These are phyloP conservation scores for Lasiodiplodia hormozganensis DNA, from an alignment of 2,329 filamentous ascomycete genomes.

Conservation along the genomic window DNA sequence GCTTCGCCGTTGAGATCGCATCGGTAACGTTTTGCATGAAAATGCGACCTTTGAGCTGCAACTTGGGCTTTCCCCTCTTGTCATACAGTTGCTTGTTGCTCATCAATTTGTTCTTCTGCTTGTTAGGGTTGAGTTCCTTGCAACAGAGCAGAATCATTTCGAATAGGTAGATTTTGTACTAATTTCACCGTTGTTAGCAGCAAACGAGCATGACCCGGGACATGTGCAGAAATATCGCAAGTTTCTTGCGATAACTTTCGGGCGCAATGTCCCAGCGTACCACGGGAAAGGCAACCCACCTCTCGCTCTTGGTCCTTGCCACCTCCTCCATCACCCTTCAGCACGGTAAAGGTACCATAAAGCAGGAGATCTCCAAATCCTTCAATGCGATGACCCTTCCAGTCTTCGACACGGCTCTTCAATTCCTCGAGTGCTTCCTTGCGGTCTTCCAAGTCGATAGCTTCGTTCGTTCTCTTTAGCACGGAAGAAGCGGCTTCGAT, in stretches of 20 bases:
- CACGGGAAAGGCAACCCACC: conserved; percentile 58
- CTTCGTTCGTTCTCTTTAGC: conserved; percentile 84
- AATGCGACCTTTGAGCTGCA: conserved; percentile 95
- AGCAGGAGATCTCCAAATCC: conserved; percentile 89
- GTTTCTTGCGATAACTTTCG: conserved; percentile 27
- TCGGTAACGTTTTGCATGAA: conserved; percentile 99
- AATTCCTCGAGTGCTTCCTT: conserved; percentile 85
- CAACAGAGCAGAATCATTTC: conserved; percentile 94
- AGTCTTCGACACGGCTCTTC: conserved; percentile 85
- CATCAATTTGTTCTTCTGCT: conserved; percentile 72
- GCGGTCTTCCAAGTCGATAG: conserved; percentile 86
- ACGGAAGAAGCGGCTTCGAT: conserved; percentile 84
- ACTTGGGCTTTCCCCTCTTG: conserved; percentile 74
- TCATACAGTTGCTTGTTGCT: conserved; percentile 76
- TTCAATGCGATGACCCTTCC: conserved; percentile 91
- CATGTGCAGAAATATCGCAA: conserved; percentile 13
- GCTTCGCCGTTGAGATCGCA: conserved; percentile 84
- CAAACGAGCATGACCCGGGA: not conserved
- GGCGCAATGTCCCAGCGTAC: conserved; percentile 17
- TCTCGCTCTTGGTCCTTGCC: conserved; percentile 87
- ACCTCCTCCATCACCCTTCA: conserved; percentile 79
- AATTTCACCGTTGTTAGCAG: conserved; percentile 27
- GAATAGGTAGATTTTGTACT: conserved; percentile 99
- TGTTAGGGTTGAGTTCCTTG: conserved; percentile 89
- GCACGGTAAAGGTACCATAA: conserved; percentile 88